These are phyloP conservation scores for Fraxinus nigra DNA, from an alignment of 305 asterid species.

Conservation along the genomic window DNA sequence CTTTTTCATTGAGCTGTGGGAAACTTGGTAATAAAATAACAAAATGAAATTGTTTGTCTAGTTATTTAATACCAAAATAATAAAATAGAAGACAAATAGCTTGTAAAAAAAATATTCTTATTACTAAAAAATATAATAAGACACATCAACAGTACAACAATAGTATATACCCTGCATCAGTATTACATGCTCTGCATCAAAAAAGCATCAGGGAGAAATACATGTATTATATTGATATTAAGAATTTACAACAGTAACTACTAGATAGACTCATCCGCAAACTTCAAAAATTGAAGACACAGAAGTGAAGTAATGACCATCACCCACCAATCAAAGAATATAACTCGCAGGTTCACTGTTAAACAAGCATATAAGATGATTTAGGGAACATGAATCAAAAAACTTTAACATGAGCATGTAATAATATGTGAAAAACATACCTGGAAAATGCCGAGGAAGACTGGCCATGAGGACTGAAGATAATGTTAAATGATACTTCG, in stretches of 20 bases:
- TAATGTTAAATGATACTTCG: constrained; percentile 66
- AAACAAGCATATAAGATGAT: neutral
- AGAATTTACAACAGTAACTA: neutral
- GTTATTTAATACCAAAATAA: neutral
- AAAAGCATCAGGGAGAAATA: neutral
- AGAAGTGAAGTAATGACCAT: constrained; percentile 11
- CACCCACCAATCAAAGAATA: constrained; percentile 11
- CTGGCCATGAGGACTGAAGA: constrained; percentile 82
- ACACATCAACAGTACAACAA: neutral
- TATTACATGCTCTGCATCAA: neutral
- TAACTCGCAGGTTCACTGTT: neutral
- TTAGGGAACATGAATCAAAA: constrained; percentile 12
- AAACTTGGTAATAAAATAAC: neutral
- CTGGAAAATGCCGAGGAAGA: constrained; percentile 87
- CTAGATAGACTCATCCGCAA: neutral
- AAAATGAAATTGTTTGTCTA: neutral
- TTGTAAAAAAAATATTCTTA: neutral
- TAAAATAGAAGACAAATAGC: neutral
- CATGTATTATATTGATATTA: constrained; percentile 6
- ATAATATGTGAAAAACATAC: constrained; percentile 32
- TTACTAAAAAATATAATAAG: neutral
- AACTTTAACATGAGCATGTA: constrained; percentile 12
- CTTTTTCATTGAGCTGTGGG: neutral
- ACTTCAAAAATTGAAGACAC: neutral
- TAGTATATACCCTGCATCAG: neutral